Evolutionary conservation across 108 stramenopile genomes (phyloP).

Genomic region (Stephanodiscus triporus): DNA sequence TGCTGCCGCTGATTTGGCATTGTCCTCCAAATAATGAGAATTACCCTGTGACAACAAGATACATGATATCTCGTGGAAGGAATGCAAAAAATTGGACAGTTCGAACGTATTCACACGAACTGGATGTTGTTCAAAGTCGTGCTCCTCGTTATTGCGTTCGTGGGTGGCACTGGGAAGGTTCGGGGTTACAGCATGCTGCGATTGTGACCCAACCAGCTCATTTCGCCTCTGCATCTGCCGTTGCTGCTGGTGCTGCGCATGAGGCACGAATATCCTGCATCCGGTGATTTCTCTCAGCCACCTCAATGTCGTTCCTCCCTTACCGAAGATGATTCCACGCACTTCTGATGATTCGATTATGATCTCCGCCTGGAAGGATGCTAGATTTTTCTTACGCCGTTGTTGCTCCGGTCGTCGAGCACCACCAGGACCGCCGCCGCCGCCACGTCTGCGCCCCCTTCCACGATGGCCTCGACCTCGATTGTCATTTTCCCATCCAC

Average conservation of each 20-base stretch:
- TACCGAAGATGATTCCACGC: conserved; percentile 26
- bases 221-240: neutral
- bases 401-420: conserved; percentile 2
- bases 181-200: too few species aligned
- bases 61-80: conserved; percentile 30
- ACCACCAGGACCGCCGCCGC: conserved; percentile 16
- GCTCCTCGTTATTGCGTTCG: neutral
- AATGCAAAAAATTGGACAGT: conserved; percentile 21
- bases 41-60: conserved; percentile 25
- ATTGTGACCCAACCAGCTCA: neutral
- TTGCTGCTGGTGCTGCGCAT: conserved; percentile 7
- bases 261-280: conserved; percentile 33
- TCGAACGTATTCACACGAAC: conserved; percentile 32
- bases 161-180: neutral
- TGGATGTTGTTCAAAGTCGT: conserved; percentile 15
- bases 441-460: neutral
- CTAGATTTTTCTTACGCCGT: neutral
- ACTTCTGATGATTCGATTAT: conserved; percentile 20
- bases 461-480: neutral
- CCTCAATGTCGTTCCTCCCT: conserved; percentile 22
- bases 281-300: conserved; percentile 28
- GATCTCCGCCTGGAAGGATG: conserved; percentile 14
- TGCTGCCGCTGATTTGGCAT: too few species aligned
- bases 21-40: neutral
- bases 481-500: conserved; percentile 4